Base-by-base conservation (phyloP, 768 basidiomycete species). In the Russula sp. region DNA sequence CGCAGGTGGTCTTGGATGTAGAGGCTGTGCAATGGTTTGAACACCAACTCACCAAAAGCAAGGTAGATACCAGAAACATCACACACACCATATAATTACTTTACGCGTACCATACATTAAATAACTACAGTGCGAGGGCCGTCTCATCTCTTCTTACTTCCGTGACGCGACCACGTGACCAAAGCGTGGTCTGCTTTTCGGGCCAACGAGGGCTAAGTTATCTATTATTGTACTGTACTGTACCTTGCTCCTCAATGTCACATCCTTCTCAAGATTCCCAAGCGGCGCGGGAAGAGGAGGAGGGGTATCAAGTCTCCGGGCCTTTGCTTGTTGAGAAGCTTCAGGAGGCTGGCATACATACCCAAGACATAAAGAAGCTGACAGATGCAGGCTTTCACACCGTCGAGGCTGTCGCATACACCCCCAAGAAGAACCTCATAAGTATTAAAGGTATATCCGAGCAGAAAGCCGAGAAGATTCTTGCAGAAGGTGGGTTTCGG, bases 371-470 rank as follows among this genome's bases (percentile, higher is more conserved):
- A 78, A 93, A 95, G 83, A 98, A 98, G 74, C 86, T 99, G 52
- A 74, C 84, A 13, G 95, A 97, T 55, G 92, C 91, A 35, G 97
- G 97, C 13, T 82, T 91, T 63, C 84, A 96, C 73, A 98, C 97
- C 2, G 85, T 99, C 66, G 97, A 99, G 73, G 84, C 93, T 16
- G 93, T 98, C 55, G 95, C 94, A 39, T 98, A 94, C 72, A 98
- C 95, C 0, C 92, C 96, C 14, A 97, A 98, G 83, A 98, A 98
- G 78, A 80, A 80, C 56, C 77, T 98, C 39, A 82, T 91, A 62
- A 82, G 85, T 5, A 95, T 98, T 69, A 98, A 98, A 75, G 97
- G 97, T 10, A 97, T 99, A 52, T 94, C 93, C 31, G 97, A 99
- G 68, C 82, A 87, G 66, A 99, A 98, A 73, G 97, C 97, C 2